These are phyloP conservation scores for Lycium barbarum DNA, from an alignment of 257 asterid genomes.

Conservation along the genomic window DNA sequence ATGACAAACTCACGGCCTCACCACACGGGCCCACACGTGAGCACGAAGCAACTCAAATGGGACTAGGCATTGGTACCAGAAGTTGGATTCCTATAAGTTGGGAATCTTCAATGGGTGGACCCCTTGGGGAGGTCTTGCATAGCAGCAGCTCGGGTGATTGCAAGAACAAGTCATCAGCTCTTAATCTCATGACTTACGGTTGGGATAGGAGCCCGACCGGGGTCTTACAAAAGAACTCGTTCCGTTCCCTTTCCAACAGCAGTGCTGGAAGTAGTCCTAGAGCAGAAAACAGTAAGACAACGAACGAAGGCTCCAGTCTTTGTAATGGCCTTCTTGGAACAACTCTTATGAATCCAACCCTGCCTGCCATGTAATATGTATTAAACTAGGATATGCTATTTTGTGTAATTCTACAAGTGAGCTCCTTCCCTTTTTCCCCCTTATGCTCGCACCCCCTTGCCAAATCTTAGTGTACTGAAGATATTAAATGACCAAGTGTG, in stretches of 20 bases:
- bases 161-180: slow-evolving; percentile 46
- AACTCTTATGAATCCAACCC: slow-evolving; percentile 52
- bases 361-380: slow-evolving; percentile 49
- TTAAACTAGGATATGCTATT: slow-evolving; percentile 21
- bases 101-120: slow-evolving; percentile 86
- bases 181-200: slow-evolving; percentile 60
- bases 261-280: slow-evolving; percentile 86
- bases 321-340: slow-evolving; percentile 48
- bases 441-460: slow-evolving; percentile 18
- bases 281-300: slow-evolving; percentile 49
- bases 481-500: slow-evolving; percentile 20
- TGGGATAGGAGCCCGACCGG: slow-evolving; percentile 71
- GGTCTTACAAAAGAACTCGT: slow-evolving; percentile 72
- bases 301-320: slow-evolving; percentile 51
- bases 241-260: slow-evolving; percentile 78
- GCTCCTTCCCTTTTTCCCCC: background rate
- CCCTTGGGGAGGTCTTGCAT: slow-evolving; percentile 90
- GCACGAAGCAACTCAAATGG: slow-evolving; percentile 62
- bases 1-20: slow-evolving; percentile 44
- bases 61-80: slow-evolving; percentile 61
- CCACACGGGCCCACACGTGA: slow-evolving; percentile 51
- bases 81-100: slow-evolving; percentile 76
- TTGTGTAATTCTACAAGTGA: slow-evolving; percentile 18
- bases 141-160: slow-evolving; percentile 40
- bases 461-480: background rate